Conservation (phyloP, 2,329 filamentous ascomycete genomes). For the Aspergillus sp. region DNA sequence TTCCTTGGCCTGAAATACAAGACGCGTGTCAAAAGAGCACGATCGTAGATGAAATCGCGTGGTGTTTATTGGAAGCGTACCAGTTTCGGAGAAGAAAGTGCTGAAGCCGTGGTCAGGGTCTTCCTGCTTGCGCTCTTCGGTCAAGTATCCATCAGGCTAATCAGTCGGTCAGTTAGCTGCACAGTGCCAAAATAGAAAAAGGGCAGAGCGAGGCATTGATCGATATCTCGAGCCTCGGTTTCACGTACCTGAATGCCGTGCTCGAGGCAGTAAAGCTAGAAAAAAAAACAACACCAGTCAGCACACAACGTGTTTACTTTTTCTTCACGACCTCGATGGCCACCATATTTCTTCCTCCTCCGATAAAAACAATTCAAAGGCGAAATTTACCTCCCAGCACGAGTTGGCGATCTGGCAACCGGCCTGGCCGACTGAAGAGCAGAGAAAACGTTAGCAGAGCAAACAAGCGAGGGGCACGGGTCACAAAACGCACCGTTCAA, state of each 20-base stretch:
- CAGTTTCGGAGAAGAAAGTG: slow-evolving; percentile 99
- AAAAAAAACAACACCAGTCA: slow-evolving; percentile 32
- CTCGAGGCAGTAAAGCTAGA: slow-evolving; percentile 98
- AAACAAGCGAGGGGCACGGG: slow-evolving; percentile 13
- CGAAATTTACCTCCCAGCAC: slow-evolving; percentile 93
- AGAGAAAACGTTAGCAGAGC: slow-evolving; percentile 22
- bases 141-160: slow-evolving; percentile 97
- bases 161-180: slow-evolving; percentile 23
- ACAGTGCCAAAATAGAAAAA: not conserved
- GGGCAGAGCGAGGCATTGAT: not conserved
- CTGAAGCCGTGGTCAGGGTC: slow-evolving; percentile 97
- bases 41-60: not conserved
- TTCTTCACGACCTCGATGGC: not conserved
- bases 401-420: slow-evolving; percentile 99
- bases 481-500: slow-evolving; percentile 77
- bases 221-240: not conserved
- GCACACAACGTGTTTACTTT: slow-evolving; percentile 16
- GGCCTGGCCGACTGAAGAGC: slow-evolving; percentile 85
- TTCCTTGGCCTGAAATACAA: slow-evolving; percentile 76
- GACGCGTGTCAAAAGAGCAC: slow-evolving; percentile 17
- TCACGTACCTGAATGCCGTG: slow-evolving; percentile 92
- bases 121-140: slow-evolving; percentile 91
- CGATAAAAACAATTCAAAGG: not conserved
- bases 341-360: not conserved
- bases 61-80: slow-evolving; percentile 55